phyloP scores from a whole-genome alignment of 2,329 filamentous ascomycete species.

The Basipetospora chlamydospora region DNA sequence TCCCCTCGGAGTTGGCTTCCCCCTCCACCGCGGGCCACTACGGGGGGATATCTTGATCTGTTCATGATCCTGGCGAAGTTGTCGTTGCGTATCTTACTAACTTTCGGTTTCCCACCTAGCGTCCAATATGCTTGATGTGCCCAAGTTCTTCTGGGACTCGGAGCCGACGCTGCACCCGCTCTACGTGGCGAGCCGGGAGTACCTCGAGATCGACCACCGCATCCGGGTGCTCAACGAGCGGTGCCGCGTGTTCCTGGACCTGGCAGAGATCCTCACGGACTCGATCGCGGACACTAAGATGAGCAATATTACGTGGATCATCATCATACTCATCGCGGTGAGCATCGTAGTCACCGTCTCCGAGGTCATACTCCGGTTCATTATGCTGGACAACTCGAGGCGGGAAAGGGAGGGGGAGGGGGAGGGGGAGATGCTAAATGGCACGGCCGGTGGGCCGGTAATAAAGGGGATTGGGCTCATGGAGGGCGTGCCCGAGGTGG shows the following conservation, averaged over 20 bases:
- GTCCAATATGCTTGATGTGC: constrained; percentile 89
- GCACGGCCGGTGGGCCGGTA: no score
- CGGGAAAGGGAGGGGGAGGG: not conserved
- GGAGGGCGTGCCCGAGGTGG: not conserved
- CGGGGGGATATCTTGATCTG: no score
- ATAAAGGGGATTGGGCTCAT: no score
- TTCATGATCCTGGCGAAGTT: no score
- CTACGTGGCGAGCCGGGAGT: constrained; percentile 88
- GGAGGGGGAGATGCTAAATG: not conserved
- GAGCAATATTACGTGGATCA: constrained; percentile 94
- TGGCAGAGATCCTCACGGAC: constrained; percentile 88
- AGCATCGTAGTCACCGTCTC: constrained; percentile 83
- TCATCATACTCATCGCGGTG: constrained; percentile 83
- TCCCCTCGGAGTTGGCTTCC: no score
- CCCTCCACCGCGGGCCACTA: no score
- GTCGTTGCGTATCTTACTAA: no score
- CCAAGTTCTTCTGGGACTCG: constrained; percentile 97
- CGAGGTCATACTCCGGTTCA: constrained; percentile 79
- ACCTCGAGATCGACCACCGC: constrained; percentile 90
- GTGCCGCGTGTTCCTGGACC: constrained; percentile 88
- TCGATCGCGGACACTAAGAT: constrained; percentile 89
- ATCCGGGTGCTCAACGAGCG: constrained; percentile 96
- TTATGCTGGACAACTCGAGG: constrained; percentile 36
- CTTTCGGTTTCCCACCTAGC: no score
- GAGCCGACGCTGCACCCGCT: constrained; percentile 90